Percentiles rank a stretch among this genome's conserved stretches.
phyloP scores from a whole-genome alignment of 768 basidiomycete genomes.

The Cytidiella melzeri region DNA sequence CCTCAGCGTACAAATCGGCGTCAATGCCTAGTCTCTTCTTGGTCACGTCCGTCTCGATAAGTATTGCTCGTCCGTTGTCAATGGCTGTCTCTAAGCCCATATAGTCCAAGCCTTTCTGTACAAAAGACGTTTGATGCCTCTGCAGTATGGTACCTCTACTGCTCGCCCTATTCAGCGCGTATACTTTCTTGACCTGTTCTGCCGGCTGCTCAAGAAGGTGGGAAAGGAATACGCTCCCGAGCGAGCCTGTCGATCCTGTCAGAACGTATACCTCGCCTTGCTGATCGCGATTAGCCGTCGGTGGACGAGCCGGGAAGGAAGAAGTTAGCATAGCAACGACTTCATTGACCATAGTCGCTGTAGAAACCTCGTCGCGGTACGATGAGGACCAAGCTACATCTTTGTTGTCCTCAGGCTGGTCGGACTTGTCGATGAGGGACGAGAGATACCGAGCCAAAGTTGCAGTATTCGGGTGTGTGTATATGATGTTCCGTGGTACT shows the following conservation, averaged over 20 bases:
- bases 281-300: not conserved
- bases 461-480: not conserved
- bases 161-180: conserved; percentile 21
- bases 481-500: not conserved
- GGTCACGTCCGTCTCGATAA: conserved; percentile 28
- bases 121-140: conserved; percentile 24
- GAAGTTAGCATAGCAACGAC: not conserved
- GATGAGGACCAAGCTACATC: not conserved
- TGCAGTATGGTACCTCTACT: conserved; percentile 13
- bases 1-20: conserved; percentile 22
- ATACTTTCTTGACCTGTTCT: conserved; percentile 16
- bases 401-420: not conserved
- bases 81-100: conserved; percentile 8
- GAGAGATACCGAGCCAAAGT: not conserved
- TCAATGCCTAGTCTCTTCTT: conserved; percentile 22
- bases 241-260: conserved; percentile 29
- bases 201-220: conserved; percentile 14
- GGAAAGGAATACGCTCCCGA: conserved; percentile 24
- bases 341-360: not conserved
- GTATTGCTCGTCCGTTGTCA: conserved; percentile 24
- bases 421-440: not conserved
- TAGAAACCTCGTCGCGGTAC: not conserved
- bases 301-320: not conserved
- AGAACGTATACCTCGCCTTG: conserved; percentile 19
- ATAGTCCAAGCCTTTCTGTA: conserved; percentile 20